A percentile compares a stretch with the other conserved stretches of the same genome.
phyloP scores from a whole-genome alignment of 2,329 filamentous ascomycete species.

The Cercospora brassicicola region DNA sequence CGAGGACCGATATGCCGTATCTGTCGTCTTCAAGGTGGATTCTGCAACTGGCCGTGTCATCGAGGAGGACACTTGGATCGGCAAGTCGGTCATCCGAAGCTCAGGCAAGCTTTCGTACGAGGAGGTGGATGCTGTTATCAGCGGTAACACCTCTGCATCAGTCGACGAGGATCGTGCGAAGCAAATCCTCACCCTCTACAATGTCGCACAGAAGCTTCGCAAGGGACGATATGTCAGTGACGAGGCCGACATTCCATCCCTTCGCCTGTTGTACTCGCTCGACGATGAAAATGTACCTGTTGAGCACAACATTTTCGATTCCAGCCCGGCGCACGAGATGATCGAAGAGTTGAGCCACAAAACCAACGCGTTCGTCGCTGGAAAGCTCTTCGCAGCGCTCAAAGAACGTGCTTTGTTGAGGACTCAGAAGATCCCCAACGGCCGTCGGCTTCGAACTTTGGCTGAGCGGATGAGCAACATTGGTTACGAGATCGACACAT shows the following conservation, averaged over 20 bases:
- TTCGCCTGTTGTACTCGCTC: slow-evolving; percentile 87
- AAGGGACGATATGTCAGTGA: slow-evolving; percentile 76
- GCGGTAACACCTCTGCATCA: slow-evolving; percentile 56
- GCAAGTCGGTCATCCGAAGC: slow-evolving; percentile 91
- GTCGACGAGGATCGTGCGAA: slow-evolving; percentile 67
- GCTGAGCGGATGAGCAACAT: slow-evolving; percentile 89
- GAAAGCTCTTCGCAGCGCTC: slow-evolving; percentile 74
- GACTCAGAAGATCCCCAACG: slow-evolving; percentile 80
- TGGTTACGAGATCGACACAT: slow-evolving; percentile 84
- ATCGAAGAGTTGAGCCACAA: slow-evolving; percentile 95
- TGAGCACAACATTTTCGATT: slow-evolving; percentile 93
- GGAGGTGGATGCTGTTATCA: slow-evolving; percentile 80
- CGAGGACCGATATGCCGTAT: slow-evolving; percentile 88
- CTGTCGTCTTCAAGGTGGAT: slow-evolving; percentile 89
- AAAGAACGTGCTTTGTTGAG: slow-evolving; percentile 92
- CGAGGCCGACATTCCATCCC: slow-evolving; percentile 75
- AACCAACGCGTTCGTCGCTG: slow-evolving; percentile 84
- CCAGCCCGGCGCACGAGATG: slow-evolving; percentile 82
- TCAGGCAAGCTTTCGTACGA: slow-evolving; percentile 79
- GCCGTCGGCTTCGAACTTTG: slow-evolving; percentile 84
- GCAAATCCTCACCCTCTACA: slow-evolving; percentile 76
- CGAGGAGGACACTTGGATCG: slow-evolving; percentile 89
- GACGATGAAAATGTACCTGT: slow-evolving; percentile 98
- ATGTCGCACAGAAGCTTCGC: slow-evolving; percentile 84
- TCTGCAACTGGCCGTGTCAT: slow-evolving; percentile 73